Base-by-base conservation (phyloP, 208 protist species). In the Leishmania aethiopica region DNA sequence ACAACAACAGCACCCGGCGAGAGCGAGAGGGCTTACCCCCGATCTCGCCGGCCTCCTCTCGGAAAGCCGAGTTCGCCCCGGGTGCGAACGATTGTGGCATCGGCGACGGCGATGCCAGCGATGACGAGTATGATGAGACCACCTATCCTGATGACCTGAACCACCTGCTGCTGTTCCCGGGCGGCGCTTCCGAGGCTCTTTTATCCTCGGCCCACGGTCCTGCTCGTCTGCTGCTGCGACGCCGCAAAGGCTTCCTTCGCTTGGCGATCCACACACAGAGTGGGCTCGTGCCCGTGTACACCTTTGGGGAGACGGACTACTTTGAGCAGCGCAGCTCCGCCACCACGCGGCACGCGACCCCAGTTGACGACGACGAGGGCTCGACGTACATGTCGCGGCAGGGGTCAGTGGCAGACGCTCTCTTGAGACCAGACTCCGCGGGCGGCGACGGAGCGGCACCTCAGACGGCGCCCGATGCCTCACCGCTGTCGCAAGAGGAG, bases 301-400 rank as follows among this genome's bases (percentile, higher is more conserved):
- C 83, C n/a, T 92, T 92, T 59, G 85, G 88, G 42, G 90, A 93
- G 74, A 91, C 84, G 55, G 85, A 93, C 84, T 91, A 88, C 71
- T 91, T 88, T 69, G 84, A 88, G 47, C 85, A 89, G 70, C 70
- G 77, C 76, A 73, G 51, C 73, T 84, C 81, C n/a, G 51, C 81
- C 64, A 81, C 62, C 64, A 79, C 80, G 19, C 80, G 77, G 57
- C 62, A 79, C 73, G 80, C 82, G 5, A 80, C 49, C 32, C 75
- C 69, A 35, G 71, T 77, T 42, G 86, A 89, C 45, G 86, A 86
- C 74, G 71, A 75, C 47, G 49, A 75, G 69, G 78, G 83, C 66
- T 84, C 82, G 35, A 70, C 60, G 13, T 76, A 80, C 70, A 72
- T 72, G 37, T 79, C 74, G 15, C 45, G n/a, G 15, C 60, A 49